Evolutionary conservation across 371 early-diverging fungal genomes (phyloP), one percentile per base, ranked within the genome.

Genomic region (Funneliformis caledonium): DNA sequence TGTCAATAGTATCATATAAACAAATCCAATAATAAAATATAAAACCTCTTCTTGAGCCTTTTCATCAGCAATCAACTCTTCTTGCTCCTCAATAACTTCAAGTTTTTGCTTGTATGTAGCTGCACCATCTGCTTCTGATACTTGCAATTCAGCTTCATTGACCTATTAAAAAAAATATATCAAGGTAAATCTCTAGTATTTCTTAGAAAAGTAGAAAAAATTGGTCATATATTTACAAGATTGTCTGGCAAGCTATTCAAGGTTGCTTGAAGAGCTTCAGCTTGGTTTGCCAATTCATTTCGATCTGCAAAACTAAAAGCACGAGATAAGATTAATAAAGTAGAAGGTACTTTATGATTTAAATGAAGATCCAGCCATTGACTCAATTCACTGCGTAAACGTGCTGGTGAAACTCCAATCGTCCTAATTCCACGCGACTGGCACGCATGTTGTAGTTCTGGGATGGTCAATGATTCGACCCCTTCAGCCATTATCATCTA

Each of bases 341-440:
- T 92, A n/a, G 94, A 91, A 22, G 99, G 98, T n/a, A 97, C 91
- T 78, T 96, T 92, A 83, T 97, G 94, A 31, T 92, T 90, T 68
- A 97, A 81, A 83, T 97, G 96, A 78, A 99, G 91, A 70, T 98
- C 97, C 43, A 96, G 88, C 99, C 99, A 99, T 84, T 98, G 97
- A 45, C 88, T 86, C 73, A 99, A 86, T 81, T 97, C 97, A 72
- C 90, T 90, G 60, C 97, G 88, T 87, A 99, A 87, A 43, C 96
- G 91, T 7, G 92, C 96, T 0, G 97, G 96, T 0, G 95, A 94
- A 4, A 94, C 94, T 16, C 97, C 97, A 16, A 94, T 83, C 5
- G 94, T 92, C 62, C 93, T 92, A 77, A 99, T 97, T 67, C 99
- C 99, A 81, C 99, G 96, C 26, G 95, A 91, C 70, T 91, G 90